These are phyloP conservation scores for Mikania micrantha DNA, from an alignment of 129 eudicot genomes.

Conservation along the genomic window DNA sequence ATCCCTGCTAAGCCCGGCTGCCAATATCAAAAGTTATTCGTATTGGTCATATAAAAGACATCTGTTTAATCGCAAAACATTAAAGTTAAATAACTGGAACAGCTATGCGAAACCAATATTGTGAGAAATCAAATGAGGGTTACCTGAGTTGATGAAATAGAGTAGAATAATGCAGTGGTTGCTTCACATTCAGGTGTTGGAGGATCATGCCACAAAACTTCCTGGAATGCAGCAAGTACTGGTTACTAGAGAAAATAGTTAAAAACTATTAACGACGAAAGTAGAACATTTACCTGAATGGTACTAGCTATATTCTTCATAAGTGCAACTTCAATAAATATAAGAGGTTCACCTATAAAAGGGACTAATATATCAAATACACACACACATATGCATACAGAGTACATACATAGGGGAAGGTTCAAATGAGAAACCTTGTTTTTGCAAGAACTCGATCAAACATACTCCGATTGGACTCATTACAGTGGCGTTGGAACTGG, in stretches of 20 bases:
- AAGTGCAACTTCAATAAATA: conserved; percentile 98
- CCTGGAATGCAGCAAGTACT: conserved; percentile 37
- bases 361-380: background rate
- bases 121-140: background rate
- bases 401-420: no score
- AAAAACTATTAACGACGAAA: no score
- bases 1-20: conserved; percentile 98
- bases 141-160: conserved; percentile 94
- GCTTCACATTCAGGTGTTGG: conserved; percentile 88
- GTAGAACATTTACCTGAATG: conserved; percentile 53
- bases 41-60: conserved; percentile 13
- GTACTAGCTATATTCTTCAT: conserved; percentile 80
- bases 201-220: conserved; percentile 95
- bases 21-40: conserved; percentile 19
- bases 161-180: conserved; percentile 88
- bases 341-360: conserved; percentile 80
- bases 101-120: background rate
- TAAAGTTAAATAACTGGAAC: background rate
- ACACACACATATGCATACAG: no score
- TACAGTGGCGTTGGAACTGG: no score
- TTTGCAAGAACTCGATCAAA: no score
- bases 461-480: no score
- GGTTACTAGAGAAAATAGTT: conserved; percentile 1
- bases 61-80: background rate
- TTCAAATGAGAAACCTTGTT: no score